These are phyloP conservation scores for Aspergillus baeticus DNA, from an alignment of 495 filamentous ascomycete genomes.

Conservation along the genomic window DNA sequence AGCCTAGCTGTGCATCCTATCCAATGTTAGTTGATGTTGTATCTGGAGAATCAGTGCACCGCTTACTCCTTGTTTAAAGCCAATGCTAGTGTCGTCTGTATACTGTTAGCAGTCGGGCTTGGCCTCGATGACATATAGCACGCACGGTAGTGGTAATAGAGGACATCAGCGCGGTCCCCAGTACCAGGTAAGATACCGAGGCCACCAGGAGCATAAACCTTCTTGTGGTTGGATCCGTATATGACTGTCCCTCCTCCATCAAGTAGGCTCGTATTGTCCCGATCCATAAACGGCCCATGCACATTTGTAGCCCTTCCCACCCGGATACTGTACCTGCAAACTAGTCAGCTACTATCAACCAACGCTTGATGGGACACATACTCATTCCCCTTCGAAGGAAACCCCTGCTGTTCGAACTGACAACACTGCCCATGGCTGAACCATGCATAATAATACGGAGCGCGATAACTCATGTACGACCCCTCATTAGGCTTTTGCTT, in stretches of 20 bases:
- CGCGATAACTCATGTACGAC: constrained; percentile 55
- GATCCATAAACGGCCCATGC: constrained; percentile 44
- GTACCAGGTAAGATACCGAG: constrained; percentile 36
- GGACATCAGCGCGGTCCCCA: constrained; percentile 33
- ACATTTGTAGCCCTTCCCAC: constrained; percentile 39
- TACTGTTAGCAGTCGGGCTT: constrained; percentile 3
- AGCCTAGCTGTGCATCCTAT: constrained; percentile 47
- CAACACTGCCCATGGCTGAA: constrained; percentile 71
- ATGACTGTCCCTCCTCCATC: constrained; percentile 44
- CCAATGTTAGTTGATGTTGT: not conserved
- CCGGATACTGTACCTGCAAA: constrained; percentile 36
- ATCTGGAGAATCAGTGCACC: not conserved
- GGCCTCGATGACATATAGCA: not conserved
- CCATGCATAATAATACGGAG: constrained; percentile 68
- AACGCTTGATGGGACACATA: constrained; percentile 45
- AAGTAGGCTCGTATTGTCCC: constrained; percentile 23
- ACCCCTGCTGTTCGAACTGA: constrained; percentile 40
- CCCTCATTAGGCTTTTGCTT: constrained; percentile 58
- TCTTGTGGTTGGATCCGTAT: constrained; percentile 46
- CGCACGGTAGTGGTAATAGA: constrained; percentile 49
- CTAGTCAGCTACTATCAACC: too few species aligned
- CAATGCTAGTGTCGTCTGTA: constrained; percentile 41
- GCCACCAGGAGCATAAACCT: constrained; percentile 49
- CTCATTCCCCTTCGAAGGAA: constrained; percentile 58
- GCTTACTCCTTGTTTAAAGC: constrained; percentile 37